These are phyloP conservation scores for Clitopilus hobsonii DNA, from an alignment of 768 basidiomycete species.

Conservation along the genomic window DNA sequence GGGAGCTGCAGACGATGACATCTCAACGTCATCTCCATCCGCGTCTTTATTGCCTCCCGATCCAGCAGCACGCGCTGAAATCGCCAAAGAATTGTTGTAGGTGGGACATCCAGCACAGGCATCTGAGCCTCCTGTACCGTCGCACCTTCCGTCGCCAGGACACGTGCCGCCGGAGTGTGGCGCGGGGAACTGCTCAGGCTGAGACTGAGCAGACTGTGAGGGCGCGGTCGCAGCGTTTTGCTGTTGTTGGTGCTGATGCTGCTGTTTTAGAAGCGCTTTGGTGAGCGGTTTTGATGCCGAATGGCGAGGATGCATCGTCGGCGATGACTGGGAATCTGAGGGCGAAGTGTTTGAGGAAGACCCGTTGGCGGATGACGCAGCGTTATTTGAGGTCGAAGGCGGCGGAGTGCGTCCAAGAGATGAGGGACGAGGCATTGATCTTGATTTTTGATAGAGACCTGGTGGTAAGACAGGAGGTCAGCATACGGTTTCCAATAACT, in stretches of 20 bases:
- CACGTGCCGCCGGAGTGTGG: conserved; percentile 62
- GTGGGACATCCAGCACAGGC: conserved; percentile 96
- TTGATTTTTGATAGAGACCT: conserved; percentile 86
- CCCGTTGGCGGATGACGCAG: conserved; percentile 18
- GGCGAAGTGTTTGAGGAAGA: conserved; percentile 1
- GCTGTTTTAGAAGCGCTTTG: conserved; percentile 10
- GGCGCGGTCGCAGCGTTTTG: conserved; percentile 6
- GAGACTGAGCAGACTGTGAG: conserved; percentile 4
- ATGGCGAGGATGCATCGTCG: not conserved
- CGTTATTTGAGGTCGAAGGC: conserved; percentile 22
- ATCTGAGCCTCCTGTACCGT: conserved; percentile 92
- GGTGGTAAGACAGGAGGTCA: conserved; percentile 18
- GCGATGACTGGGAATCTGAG: conserved; percentile 7
- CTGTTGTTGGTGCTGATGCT: not conserved
- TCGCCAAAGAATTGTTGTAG: conserved; percentile 77
- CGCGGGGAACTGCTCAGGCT: not conserved
- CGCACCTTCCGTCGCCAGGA: conserved; percentile 96
- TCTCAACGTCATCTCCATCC: conserved; percentile 13
- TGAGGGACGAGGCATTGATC: conserved; percentile 69
- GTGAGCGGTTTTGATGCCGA: conserved; percentile 1
- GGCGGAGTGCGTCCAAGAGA: conserved; percentile 43
- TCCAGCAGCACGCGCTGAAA: conserved; percentile 30
- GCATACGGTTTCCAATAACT: not conserved
- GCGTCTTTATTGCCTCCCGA: conserved; percentile 14
- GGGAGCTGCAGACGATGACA: conserved; percentile 7